These are phyloP conservation scores for Triticum turgidum DNA, from an alignment of 176 grass and related monocot genomes.

Conservation along the genomic window DNA sequence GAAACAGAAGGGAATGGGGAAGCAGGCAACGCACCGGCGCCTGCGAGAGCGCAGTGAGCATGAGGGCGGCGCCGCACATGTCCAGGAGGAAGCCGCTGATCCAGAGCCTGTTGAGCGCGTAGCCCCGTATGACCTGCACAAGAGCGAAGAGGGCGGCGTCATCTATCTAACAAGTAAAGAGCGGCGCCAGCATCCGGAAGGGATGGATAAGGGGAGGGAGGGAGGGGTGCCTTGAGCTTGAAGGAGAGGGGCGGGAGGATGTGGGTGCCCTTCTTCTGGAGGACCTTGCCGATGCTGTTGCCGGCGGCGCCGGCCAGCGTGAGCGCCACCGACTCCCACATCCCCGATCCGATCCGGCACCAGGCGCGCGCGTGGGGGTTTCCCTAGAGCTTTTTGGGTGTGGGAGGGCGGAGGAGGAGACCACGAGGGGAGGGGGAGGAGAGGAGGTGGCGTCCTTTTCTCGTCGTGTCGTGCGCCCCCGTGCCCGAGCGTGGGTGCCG, in stretches of 20 bases:
- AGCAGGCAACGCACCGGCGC: constrained; percentile 49
- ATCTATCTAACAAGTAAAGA: neutral
- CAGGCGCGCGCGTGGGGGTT: neutral
- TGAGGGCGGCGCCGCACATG: constrained; percentile 81
- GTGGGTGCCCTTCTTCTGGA: constrained; percentile 96
- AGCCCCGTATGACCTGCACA: constrained; percentile 80
- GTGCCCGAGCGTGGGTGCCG: neutral
- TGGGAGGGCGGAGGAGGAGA: constrained; percentile 6
- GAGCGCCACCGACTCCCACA: constrained; percentile 94
- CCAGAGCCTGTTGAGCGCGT: constrained; percentile 83
- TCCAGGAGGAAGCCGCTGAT: constrained; percentile 86
- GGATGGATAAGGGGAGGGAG: neutral
- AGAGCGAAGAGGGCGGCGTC: neutral
- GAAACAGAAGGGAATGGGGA: neutral
- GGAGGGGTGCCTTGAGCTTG: constrained; percentile 78
- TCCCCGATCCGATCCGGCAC: constrained; percentile 38
- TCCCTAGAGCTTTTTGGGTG: neutral
- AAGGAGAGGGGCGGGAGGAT: constrained; percentile 99
- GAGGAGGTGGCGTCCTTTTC: constrained; percentile 11
- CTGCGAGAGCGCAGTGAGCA: constrained; percentile 88
- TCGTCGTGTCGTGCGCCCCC: constrained; percentile 14
- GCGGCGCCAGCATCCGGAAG: constrained; percentile 10
- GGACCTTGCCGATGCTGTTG: constrained; percentile 98
- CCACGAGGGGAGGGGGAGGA: neutral
- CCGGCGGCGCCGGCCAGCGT: constrained; percentile 85